These are phyloP conservation scores for Phoma herbarum DNA, from an alignment of 2,329 filamentous ascomycete species.

Conservation along the genomic window DNA sequence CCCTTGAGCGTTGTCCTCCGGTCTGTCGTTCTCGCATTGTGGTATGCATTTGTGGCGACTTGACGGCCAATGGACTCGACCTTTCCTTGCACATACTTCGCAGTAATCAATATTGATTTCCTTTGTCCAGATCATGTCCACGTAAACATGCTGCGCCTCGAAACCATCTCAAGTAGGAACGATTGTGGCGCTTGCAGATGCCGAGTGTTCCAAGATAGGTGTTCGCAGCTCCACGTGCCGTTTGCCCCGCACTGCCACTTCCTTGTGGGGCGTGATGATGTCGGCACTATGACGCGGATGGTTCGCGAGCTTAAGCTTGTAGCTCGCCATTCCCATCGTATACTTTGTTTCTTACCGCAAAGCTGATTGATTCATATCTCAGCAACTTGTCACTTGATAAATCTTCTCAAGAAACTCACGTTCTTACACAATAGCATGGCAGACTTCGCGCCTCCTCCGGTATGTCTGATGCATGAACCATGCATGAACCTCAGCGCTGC, in stretches of 20 bases:
- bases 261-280: constrained; percentile 15
- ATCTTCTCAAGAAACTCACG: neutral
- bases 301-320: constrained; percentile 1
- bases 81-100: constrained; percentile 38
- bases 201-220: constrained; percentile 13
- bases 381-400: neutral
- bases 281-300: constrained; percentile 38
- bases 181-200: constrained; percentile 2
- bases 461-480: constrained; percentile 34
- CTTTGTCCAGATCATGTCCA: constrained; percentile 6
- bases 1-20: constrained; percentile 34
- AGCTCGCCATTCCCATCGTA: neutral
- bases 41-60: constrained; percentile 26
- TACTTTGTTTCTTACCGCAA: neutral
- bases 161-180: neutral
- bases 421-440: constrained; percentile 34
- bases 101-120: constrained; percentile 28
- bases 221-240: constrained; percentile 18
- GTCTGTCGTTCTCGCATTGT: constrained; percentile 18
- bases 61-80: constrained; percentile 22
- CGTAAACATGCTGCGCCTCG: constrained; percentile 6
- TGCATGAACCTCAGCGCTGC: constrained; percentile 2
- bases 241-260: constrained; percentile 10
- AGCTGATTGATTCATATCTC: neutral
- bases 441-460: constrained; percentile 48